phyloP scores from a whole-genome alignment of 208 protist genomes.

The Trypanosoma cruzi region DNA sequence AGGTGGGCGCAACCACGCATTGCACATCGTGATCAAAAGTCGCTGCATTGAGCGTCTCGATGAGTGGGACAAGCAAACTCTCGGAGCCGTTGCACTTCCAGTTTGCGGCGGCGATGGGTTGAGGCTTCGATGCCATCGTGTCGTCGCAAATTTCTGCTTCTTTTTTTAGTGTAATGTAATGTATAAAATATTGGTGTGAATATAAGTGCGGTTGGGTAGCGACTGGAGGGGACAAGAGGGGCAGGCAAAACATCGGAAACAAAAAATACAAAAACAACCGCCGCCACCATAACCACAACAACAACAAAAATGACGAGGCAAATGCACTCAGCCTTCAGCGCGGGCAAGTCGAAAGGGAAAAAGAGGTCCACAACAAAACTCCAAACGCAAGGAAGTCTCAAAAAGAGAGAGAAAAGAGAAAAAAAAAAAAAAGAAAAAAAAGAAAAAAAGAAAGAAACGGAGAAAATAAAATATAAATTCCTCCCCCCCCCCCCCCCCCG shows the following conservation, averaged over 20 bases:
- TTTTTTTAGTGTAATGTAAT: not conserved
- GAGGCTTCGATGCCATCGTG: conserved; percentile 72
- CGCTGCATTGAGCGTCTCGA: conserved; percentile 74
- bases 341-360: not conserved
- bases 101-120: conserved; percentile 94
- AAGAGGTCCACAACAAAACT: not conserved
- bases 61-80: conserved; percentile 68
- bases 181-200: no score
- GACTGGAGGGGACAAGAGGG: no score
- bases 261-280: no score
- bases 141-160: conserved; percentile 1
- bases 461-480: not conserved
- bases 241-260: no score
- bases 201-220: no score
- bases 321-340: no score
- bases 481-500: not conserved
- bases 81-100: conserved; percentile 95
- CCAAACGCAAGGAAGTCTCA: not conserved
- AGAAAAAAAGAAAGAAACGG: no score
- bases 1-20: conserved; percentile 87
- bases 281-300: no score
- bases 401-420: not conserved
- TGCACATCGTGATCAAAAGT: conserved; percentile 77
- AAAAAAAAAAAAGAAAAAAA: conserved; percentile 2
- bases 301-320: no score